Evolutionary conservation across 1,284 basidiomycete genomes (phyloP), one percentile per base, ranked within the genome.

Genomic region (Apiotrichum akiyoshidainum): DNA sequence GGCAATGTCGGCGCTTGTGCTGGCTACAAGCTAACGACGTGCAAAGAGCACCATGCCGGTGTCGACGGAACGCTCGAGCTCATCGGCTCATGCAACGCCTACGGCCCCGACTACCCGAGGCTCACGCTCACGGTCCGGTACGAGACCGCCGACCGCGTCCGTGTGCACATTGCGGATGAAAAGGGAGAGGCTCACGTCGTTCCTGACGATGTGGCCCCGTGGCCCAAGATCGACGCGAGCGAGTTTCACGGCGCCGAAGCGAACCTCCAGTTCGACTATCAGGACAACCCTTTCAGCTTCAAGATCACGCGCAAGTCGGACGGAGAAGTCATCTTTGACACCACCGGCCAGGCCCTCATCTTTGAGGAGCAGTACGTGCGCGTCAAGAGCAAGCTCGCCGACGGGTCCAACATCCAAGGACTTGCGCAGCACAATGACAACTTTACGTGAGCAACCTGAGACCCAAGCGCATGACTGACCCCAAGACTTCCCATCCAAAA

Each of bases 331-430:
- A 75, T 91, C 45, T 92, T 91, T 68, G 88, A 92, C 69, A 90
- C 88, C n/a, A 21, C 34, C 5, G 67, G 62, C 35, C 80, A 83
- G 2, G 84, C 86, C 5, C 80, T 89, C 5, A 82, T 90, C n/a
- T 89, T 90, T 65, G 88, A 90, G 69, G 85, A 90, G 16, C 89
- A 90, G 72, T 90, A 88, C 69, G 80, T 90, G 17, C 87, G 88
- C 58, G 72, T 89, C 54, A 55, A 65, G 16, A 67, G 66, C 5
- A 56, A 63, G 1, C 52, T 78, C 7, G 68, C 74, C 5, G 34
- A 49, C 7, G 76, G 83, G 41, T 82, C 87, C 21, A 88, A 90
- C 66, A 81, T 91, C 46, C 90, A 90, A 64, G 89, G 89, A 0
- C 78, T 91, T 10, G 89, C 88, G 5, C 88, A 92, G 46, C 58